These are phyloP conservation scores for Alternaria hordeiaustralica DNA, from an alignment of 2,329 filamentous ascomycete genomes.

Conservation along the genomic window DNA sequence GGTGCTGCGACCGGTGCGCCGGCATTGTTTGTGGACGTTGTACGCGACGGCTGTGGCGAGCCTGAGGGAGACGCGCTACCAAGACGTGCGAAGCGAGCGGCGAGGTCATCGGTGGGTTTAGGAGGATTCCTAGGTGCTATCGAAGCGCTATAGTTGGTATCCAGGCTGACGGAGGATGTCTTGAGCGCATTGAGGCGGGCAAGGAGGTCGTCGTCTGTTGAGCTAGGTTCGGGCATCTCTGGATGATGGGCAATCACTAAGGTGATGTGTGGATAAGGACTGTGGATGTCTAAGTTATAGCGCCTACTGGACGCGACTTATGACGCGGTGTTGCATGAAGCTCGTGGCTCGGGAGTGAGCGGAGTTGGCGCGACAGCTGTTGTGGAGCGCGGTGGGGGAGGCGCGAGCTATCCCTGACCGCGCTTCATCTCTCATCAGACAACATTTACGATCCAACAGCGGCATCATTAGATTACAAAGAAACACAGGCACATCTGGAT, in stretches of 20 bases:
- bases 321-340: slow-evolving; percentile 11
- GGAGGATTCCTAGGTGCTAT: slow-evolving; percentile 15
- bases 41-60: slow-evolving; percentile 36
- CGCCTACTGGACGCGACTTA: neutral
- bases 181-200: slow-evolving; percentile 58
- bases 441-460: neutral
- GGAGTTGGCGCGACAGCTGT: slow-evolving; percentile 24
- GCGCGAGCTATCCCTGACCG: slow-evolving; percentile 4
- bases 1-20: slow-evolving; percentile 35
- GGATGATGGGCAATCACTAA: neutral
- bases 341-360: slow-evolving; percentile 22
- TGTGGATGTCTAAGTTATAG: neutral
- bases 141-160: slow-evolving; percentile 28
- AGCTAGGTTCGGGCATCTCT: slow-evolving; percentile 23
- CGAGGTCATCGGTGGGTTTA: slow-evolving; percentile 40
- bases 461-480: neutral
- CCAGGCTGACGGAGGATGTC: slow-evolving; percentile 50
- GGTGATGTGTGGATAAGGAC: neutral
- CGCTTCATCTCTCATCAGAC: neutral
- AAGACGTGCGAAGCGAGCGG: slow-evolving; percentile 47
- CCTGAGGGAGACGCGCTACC: slow-evolving; percentile 36
- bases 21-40: slow-evolving; percentile 23
- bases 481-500: neutral
- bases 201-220: slow-evolving; percentile 52
- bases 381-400: slow-evolving; percentile 19